Conservation (phyloP, 148 eudicot genomes). For the Vaccinium macrocarpon region DNA sequence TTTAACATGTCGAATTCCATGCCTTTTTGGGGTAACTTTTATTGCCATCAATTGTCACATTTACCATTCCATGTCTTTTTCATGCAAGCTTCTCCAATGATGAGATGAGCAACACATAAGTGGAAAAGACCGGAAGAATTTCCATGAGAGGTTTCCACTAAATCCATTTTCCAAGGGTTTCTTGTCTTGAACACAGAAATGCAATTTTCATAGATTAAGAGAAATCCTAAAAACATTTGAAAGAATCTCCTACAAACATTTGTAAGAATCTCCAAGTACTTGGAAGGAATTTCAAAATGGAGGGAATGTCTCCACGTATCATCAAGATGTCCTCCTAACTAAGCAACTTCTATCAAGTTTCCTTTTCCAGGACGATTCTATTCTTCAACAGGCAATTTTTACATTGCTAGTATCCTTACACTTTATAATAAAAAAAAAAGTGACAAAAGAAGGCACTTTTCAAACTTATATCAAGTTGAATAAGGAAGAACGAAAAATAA, state of each 20-base stretch:
- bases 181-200: not conserved
- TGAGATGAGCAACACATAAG: not conserved
- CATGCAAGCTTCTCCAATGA: slow-evolving; percentile 6
- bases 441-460: not conserved
- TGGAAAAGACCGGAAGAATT: not conserved
- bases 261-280: not conserved
- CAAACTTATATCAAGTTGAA: not conserved
- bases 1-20: not conserved
- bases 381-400: not conserved
- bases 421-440: not conserved
- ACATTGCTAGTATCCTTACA: not conserved
- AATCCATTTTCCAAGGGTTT: not conserved
- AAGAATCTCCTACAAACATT: not conserved
- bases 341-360: not conserved
- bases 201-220: not conserved
- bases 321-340: not conserved
- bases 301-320: not conserved
- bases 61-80: not conserved
- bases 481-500: not conserved
- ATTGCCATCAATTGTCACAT: not conserved
- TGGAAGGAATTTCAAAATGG: not conserved
- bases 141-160: not conserved
- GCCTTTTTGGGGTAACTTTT: not conserved
- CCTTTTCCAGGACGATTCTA: not conserved
- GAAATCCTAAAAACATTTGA: not conserved